Evolutionary conservation across 139 green algal genomes (phyloP).

Genomic region (Nannochloris sp.): DNA sequence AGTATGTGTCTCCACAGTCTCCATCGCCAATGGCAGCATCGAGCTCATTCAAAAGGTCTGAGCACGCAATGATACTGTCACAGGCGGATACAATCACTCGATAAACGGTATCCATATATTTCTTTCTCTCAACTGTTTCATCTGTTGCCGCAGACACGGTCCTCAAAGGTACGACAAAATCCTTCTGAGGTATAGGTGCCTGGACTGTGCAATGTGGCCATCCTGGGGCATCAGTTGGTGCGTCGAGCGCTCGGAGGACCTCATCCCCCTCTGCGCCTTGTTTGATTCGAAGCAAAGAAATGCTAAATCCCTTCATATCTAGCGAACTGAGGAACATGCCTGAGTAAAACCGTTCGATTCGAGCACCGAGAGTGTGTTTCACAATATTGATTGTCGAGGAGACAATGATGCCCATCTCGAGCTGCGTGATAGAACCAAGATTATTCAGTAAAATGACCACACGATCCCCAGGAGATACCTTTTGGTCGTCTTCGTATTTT

Average conservation of each 20-base stretch:
- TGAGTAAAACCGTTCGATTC: slow-evolving; percentile 38
- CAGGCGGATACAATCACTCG: slow-evolving; percentile 11
- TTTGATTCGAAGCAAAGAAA: slow-evolving; percentile 31
- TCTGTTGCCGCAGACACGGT: background rate
- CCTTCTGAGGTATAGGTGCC: slow-evolving; percentile 10
- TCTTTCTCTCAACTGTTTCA: background rate
- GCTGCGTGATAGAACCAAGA: slow-evolving; percentile 45
- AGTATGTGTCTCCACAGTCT: slow-evolving; percentile 71
- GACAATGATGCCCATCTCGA: slow-evolving; percentile 59
- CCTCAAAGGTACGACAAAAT: background rate
- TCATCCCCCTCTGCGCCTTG: background rate
- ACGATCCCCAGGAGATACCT: slow-evolving; percentile 13
- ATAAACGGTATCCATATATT: background rate
- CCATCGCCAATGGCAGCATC: slow-evolving; percentile 70
- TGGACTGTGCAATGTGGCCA: slow-evolving; percentile 2
- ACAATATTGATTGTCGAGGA: slow-evolving; percentile 20
- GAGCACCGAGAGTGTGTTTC: slow-evolving; percentile 2
- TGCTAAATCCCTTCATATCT: slow-evolving; percentile 59
- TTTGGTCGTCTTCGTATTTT: slow-evolving; percentile 8
- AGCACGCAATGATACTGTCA: slow-evolving; percentile 28
- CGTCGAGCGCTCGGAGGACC: slow-evolving; percentile 38
- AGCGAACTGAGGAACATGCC: slow-evolving; percentile 71
- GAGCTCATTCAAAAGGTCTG: slow-evolving; percentile 40
- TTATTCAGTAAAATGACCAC: slow-evolving; percentile 36
- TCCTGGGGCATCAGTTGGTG: slow-evolving; percentile 18